Evolutionary conservation across 2,329 filamentous ascomycete species (phyloP).

Genomic region (Bipolaris cookei): DNA sequence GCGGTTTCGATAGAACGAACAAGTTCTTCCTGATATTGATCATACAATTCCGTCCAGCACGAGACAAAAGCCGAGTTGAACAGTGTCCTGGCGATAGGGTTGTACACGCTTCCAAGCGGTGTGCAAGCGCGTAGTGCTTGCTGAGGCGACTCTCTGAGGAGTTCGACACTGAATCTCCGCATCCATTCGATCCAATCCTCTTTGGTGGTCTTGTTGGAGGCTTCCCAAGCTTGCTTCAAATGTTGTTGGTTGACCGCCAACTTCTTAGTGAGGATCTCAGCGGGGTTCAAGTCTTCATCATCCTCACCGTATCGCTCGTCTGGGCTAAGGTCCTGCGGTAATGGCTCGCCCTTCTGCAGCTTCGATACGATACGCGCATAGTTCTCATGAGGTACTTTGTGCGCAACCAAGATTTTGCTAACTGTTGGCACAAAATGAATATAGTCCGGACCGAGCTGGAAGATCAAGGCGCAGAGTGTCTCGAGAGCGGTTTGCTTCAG

Average conservation of each 20-base stretch:
- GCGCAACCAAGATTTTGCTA: slow-evolving; percentile 78
- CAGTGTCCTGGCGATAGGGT: slow-evolving; percentile 86
- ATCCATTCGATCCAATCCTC: slow-evolving; percentile 99
- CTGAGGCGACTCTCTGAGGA: slow-evolving; percentile 93
- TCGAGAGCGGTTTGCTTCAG: slow-evolving; percentile 86
- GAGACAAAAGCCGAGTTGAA: slow-evolving; percentile 99
- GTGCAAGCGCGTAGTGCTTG: slow-evolving; percentile 94
- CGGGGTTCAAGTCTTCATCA: slow-evolving; percentile 78
- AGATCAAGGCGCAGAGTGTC: slow-evolving; percentile 91
- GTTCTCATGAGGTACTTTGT: slow-evolving; percentile 86
- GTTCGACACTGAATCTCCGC: slow-evolving; percentile 90
- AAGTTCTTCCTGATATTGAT: slow-evolving; percentile 95
- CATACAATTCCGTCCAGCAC: slow-evolving; percentile 97
- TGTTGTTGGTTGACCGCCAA: slow-evolving; percentile 97
- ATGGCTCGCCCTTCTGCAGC: slow-evolving; percentile 87
- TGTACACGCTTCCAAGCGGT: slow-evolving; percentile 86
- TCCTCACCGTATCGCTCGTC: slow-evolving; percentile 80
- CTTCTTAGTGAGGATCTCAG: slow-evolving; percentile 89
- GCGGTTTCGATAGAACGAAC: slow-evolving; percentile 95
- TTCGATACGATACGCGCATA: slow-evolving; percentile 93
- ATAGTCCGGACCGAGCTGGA: slow-evolving; percentile 94
- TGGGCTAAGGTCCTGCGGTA: slow-evolving; percentile 93
- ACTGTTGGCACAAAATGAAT: slow-evolving; percentile 92
- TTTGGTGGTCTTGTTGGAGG: slow-evolving; percentile 92
- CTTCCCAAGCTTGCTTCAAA: slow-evolving; percentile 96